These are phyloP conservation scores for Thyridium curvatum DNA, from an alignment of 2,329 filamentous ascomycete genomes.

Conservation along the genomic window DNA sequence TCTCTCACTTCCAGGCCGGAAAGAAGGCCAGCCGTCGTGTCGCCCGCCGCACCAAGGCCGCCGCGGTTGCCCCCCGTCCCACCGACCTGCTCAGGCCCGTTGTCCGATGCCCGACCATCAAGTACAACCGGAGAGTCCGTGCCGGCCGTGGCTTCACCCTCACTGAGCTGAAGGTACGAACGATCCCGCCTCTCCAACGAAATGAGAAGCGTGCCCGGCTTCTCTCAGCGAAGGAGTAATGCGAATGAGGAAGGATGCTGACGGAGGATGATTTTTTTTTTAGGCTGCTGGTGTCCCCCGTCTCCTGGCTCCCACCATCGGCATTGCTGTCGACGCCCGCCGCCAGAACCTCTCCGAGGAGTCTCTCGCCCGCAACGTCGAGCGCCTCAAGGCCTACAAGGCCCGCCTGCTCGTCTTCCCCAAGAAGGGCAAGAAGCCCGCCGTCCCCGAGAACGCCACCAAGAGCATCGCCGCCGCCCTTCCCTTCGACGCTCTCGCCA, in stretches of 20 bases:
- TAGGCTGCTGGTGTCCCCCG: conserved; percentile 93
- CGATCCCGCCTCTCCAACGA: background rate
- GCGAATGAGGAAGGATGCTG: conserved; percentile 1
- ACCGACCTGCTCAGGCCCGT: conserved; percentile 95
- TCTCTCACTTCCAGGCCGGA: conserved; percentile 77
- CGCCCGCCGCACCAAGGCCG: conserved; percentile 91
- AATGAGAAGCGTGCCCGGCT: conserved; percentile 22
- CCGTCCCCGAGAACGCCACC: conserved; percentile 77
- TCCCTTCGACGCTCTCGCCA: conserved; percentile 64
- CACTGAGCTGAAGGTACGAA: conserved; percentile 89
- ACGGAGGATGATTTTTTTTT: background rate
- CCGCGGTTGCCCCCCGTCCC: conserved; percentile 88
- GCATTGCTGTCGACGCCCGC: conserved; percentile 93
- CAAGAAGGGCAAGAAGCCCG: conserved; percentile 89
- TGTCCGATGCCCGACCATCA: conserved; percentile 95
- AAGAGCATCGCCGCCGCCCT: conserved; percentile 52
- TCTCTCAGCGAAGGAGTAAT: conserved; percentile 4
- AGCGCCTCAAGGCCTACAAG: conserved; percentile 97
- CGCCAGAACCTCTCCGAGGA: conserved; percentile 97
- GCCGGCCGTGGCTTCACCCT: conserved; percentile 97
- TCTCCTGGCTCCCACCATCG: conserved; percentile 91
- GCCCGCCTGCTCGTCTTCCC: conserved; percentile 96
- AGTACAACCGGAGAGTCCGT: conserved; percentile 98
- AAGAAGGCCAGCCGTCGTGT: conserved; percentile 90
- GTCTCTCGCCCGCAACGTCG: conserved; percentile 89